Percentiles rank a stretch among this genome's conserved stretches.
Evolutionary conservation across 2,329 filamentous ascomycete genomes (phyloP).

Genomic region (Cordyceps farinosa): DNA sequence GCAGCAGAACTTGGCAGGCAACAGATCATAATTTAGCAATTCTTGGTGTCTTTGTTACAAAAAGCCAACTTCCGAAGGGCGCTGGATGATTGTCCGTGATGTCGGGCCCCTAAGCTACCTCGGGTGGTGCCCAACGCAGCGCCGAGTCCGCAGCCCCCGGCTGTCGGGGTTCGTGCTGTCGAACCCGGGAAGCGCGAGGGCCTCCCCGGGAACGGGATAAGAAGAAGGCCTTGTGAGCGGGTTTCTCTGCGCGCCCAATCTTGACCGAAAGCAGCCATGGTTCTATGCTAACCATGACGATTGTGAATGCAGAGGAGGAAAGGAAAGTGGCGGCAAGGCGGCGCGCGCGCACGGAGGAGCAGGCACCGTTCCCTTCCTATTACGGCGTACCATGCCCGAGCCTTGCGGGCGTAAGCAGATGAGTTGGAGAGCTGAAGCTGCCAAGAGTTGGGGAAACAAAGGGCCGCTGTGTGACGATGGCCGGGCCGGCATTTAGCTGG

Average conservation of each 20-base stretch:
- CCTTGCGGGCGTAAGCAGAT: constrained; percentile 1
- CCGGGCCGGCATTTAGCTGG: neutral
- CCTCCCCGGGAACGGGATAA: neutral
- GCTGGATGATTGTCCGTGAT: neutral
- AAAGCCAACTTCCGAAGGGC: neutral
- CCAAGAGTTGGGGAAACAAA: neutral
- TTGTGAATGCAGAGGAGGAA: too few relatives aligned
- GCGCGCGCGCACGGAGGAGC: neutral
- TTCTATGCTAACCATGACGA: neutral
- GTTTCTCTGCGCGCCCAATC: neutral
- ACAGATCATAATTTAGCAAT: too few relatives aligned
- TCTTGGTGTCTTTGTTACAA: too few relatives aligned
- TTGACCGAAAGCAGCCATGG: neutral
- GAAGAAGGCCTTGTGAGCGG: neutral
- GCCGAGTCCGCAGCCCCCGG: neutral
- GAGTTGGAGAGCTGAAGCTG: neutral
- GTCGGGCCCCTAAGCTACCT: neutral
- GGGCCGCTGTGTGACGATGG: neutral
- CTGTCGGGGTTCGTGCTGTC: neutral
- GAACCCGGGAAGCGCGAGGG: neutral
- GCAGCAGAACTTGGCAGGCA: too few relatives aligned
- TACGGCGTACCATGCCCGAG: neutral
- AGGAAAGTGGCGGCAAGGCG: neutral
- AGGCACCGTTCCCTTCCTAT: neutral
- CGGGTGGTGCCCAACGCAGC: neutral